These are phyloP conservation scores for Sclerotinia spermophila DNA, from an alignment of 2,329 filamentous ascomycete genomes.

Conservation along the genomic window DNA sequence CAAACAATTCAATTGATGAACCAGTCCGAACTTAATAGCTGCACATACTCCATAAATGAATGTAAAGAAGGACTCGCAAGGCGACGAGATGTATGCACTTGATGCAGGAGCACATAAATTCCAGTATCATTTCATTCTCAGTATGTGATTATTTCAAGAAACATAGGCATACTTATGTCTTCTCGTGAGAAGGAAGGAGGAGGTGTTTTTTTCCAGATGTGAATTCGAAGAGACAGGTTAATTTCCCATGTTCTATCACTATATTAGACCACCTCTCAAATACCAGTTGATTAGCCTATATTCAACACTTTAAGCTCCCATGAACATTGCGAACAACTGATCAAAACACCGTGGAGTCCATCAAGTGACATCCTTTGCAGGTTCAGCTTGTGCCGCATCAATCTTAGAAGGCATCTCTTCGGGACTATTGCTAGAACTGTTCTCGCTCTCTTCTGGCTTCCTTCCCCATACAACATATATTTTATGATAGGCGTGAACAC, in stretches of 20 bases:
- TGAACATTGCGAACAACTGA: not conserved
- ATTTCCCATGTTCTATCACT: no score
- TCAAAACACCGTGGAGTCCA: not conserved
- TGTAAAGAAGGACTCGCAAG: no score
- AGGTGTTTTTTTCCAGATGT: no score
- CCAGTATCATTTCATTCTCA: fast-evolving
- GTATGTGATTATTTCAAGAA: not conserved
- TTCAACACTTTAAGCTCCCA: not conserved
- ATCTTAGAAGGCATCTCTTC: no score
- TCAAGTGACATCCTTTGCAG: not conserved
- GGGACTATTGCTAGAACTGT: not conserved
- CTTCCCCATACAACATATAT: constrained; percentile 34
- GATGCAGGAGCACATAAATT: fast-evolving
- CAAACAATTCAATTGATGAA: no score
- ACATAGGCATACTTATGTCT: not conserved
- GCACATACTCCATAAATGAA: no score
- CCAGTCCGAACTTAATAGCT: no score
- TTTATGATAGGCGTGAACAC: constrained; percentile 33
- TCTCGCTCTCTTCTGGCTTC: constrained; percentile 23
- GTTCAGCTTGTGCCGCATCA: not conserved
- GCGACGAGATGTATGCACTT: no score
- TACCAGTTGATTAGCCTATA: no score
- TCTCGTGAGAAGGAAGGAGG: not conserved
- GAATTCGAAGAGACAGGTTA: not conserved
- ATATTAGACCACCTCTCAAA: not conserved